These are phyloP conservation scores for Telopea speciosissima DNA, from an alignment of 177 flowering plant genomes.

Conservation along the genomic window DNA sequence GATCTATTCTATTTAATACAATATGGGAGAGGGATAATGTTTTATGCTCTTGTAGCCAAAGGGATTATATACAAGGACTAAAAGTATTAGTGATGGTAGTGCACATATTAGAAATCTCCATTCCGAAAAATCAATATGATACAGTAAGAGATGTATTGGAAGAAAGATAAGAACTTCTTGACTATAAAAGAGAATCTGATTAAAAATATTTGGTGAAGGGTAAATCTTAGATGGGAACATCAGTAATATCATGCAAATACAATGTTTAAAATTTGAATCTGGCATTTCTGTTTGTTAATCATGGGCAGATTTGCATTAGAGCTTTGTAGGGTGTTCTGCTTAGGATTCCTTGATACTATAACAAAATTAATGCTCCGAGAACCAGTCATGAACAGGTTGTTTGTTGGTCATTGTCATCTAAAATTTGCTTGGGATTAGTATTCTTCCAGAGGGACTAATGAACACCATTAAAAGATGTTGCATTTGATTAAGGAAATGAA, in stretches of 20 bases:
- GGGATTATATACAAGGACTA: too few relatives aligned
- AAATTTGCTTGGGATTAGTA: too few relatives aligned
- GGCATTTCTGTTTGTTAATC: neutral
- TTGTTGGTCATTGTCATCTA: too few relatives aligned
- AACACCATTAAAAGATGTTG: too few relatives aligned
- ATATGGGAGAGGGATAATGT: neutral
- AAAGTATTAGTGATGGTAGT: neutral
- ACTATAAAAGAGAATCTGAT: neutral
- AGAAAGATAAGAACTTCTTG: neutral
- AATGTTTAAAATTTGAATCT: neutral
- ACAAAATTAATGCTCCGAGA: too few relatives aligned
- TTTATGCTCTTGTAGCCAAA: neutral
- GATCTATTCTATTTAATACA: neutral
- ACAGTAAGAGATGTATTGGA: neutral
- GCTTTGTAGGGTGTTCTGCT: neutral
- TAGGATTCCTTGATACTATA: neutral
- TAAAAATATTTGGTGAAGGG: too few relatives aligned
- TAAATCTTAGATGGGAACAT: neutral
- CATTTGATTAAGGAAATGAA: too few relatives aligned
- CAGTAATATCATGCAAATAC: neutral
- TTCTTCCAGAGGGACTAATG: too few relatives aligned
- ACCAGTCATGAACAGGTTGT: too few relatives aligned
- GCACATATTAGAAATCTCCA: neutral
- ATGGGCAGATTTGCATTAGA: neutral
- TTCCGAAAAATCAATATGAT: neutral